Conservation (phyloP, 2,329 filamentous ascomycete genomes). For the Pseudogymnoascus sp. region DNA sequence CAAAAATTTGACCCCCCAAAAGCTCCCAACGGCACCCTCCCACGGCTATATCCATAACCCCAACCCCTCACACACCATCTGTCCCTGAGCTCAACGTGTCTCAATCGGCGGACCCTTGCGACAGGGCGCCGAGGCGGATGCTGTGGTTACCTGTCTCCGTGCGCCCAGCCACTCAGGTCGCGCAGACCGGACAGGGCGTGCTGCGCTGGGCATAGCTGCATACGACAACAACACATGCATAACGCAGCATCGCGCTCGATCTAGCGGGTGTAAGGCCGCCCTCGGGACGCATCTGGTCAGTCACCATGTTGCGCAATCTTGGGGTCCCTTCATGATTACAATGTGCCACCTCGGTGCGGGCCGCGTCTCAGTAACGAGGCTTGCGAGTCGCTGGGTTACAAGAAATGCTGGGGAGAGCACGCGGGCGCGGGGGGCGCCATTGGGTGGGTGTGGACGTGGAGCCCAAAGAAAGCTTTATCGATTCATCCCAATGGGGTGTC, state of each 20-base stretch:
- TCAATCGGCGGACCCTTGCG: neutral
- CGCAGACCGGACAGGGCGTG: neutral
- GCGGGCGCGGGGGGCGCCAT: neutral
- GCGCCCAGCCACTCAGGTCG: neutral
- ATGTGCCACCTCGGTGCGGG: slow-evolving; percentile 5
- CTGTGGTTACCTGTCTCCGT: neutral
- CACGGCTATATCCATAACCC: neutral
- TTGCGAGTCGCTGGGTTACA: neutral
- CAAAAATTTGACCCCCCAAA: neutral
- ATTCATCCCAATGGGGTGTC: slow-evolving; percentile 2
- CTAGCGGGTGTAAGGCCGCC: neutral
- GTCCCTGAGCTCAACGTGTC: slow-evolving; percentile 1
- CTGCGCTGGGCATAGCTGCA: slow-evolving; percentile 2
- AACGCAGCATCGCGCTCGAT: neutral
- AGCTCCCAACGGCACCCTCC: neutral
- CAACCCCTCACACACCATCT: neutral
- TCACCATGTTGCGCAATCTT: neutral
- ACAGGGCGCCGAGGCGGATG: neutral
- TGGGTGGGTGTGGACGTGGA: neutral
- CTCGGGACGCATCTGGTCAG: neutral
- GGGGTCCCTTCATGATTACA: neutral
- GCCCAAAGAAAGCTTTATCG: slow-evolving; percentile 1
- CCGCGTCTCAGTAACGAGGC: slow-evolving; percentile 1
- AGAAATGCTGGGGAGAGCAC: slow-evolving; percentile 6
- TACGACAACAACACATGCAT: slow-evolving; percentile 6